phyloP scores from a whole-genome alignment of 2,329 filamentous ascomycete species.

The Monilinia fructicola region DNA sequence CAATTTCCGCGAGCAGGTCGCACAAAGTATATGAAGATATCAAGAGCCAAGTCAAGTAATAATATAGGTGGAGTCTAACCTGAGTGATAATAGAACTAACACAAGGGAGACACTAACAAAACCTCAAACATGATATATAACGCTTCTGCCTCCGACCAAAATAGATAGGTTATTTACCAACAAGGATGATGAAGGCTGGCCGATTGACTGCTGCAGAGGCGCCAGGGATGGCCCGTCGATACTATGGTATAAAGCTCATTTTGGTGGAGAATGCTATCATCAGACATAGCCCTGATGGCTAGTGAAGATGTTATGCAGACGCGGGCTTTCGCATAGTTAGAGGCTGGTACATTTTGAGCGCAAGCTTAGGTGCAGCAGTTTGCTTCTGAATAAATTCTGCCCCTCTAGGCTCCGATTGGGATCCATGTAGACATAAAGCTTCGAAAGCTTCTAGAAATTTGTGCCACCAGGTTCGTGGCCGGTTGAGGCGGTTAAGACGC shows the following conservation, averaged over 20 bases:
- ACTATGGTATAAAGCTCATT: background rate
- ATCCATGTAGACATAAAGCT: background rate
- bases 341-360: no score
- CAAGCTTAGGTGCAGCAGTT: no score
- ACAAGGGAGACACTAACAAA: background rate
- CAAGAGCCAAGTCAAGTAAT: background rate
- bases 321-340: background rate
- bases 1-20: background rate
- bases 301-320: background rate
- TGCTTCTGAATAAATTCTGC: background rate
- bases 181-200: no score
- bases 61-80: background rate
- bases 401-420: background rate
- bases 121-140: background rate
- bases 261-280: no score
- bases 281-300: background rate
- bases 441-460: conserved; percentile 11
- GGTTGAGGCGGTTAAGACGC: background rate
- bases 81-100: no score
- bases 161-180: background rate
- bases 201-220: background rate
- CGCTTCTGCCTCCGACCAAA: background rate
- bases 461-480: background rate
- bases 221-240: no score
- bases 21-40: background rate